A percentile compares a stretch with the other conserved stretches of the same genome.
These are phyloP conservation scores for Hypoxylon sp. DNA, from an alignment of 2,329 filamentous ascomycete genomes.

Conservation along the genomic window DNA sequence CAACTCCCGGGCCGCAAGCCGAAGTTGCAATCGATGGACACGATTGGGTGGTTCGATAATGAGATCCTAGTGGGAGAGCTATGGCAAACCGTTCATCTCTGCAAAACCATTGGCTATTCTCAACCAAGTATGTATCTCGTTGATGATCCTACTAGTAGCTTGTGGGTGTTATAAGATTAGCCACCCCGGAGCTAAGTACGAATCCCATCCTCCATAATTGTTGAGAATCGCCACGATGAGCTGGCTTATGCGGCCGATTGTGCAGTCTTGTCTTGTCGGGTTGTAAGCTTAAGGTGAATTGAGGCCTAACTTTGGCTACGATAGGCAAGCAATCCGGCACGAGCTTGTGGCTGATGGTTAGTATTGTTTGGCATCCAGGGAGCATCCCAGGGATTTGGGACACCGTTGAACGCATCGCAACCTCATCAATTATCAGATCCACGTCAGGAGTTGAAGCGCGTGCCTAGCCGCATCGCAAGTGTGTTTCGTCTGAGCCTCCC, in stretches of 20 bases:
- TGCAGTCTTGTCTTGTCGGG: slow-evolving; percentile 20
- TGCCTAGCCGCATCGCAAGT: slow-evolving; percentile 16
- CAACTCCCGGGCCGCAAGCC: slow-evolving; percentile 1
- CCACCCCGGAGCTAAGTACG: slow-evolving; percentile 4
- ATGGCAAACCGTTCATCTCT: slow-evolving; percentile 7
- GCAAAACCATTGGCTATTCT: slow-evolving; percentile 18
- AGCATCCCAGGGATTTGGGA: too few species aligned
- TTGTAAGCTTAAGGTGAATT: slow-evolving; percentile 2
- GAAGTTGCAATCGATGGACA: not conserved
- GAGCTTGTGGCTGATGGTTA: slow-evolving; percentile 12
- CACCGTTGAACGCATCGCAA: slow-evolving; percentile 16
- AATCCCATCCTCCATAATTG: not conserved
- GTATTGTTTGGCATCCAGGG: slow-evolving; percentile 4
- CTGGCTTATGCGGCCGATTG: slow-evolving; percentile 22
- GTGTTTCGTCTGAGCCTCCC: slow-evolving; percentile 24
- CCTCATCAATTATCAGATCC: slow-evolving; percentile 21
- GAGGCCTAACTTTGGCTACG: slow-evolving; percentile 1
- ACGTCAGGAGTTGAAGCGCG: slow-evolving; percentile 25
- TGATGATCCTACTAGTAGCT: not conserved
- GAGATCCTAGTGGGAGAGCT: slow-evolving; percentile 2
- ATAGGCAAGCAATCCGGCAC: not conserved
- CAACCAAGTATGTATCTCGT: slow-evolving; percentile 16
- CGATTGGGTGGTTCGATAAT: slow-evolving; percentile 6
- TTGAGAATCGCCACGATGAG: slow-evolving; percentile 25
- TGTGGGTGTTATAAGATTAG: slow-evolving; percentile 1